phyloP scores from a whole-genome alignment of 352 stramenopile genomes.

The Pelagophyceae sp. region DNA sequence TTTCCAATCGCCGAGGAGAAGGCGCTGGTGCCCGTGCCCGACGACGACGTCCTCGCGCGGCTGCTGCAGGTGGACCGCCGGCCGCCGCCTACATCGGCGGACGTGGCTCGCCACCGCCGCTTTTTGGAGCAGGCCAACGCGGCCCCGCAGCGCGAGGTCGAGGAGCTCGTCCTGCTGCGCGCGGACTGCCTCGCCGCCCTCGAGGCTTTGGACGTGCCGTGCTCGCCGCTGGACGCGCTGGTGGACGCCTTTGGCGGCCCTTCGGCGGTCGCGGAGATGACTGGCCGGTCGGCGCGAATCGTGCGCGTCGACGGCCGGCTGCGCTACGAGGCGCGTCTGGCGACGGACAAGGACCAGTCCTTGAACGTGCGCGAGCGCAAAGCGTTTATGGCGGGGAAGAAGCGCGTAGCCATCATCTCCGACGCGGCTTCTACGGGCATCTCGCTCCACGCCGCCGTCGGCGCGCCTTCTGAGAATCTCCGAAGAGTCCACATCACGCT shows the following conservation, averaged over 20 bases:
- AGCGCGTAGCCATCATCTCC: conserved; percentile 64
- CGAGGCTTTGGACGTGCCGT: conserved; percentile 38
- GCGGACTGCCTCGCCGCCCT: conserved; percentile 21
- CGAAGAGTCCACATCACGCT: conserved; percentile 66
- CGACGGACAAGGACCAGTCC: conserved; percentile 30
- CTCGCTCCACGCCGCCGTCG: conserved; percentile 50
- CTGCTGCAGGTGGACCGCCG: background rate
- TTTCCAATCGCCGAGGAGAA: conserved; percentile 31
- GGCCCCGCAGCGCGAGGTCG: conserved; percentile 30
- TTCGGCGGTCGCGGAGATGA: conserved; percentile 56
- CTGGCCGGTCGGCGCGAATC: conserved; percentile 41
- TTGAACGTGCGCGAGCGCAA: conserved; percentile 53
- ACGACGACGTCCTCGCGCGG: background rate
- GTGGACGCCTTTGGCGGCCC: conserved; percentile 55
- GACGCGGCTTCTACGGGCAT: conserved; percentile 67
- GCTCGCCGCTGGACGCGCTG: conserved; percentile 53
- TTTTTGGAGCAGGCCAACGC: background rate
- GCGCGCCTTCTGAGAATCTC: conserved; percentile 34
- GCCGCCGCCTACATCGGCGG: background rate
- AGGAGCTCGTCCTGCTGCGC: conserved; percentile 31
- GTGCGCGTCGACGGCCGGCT: conserved; percentile 23
- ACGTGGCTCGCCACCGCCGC: background rate
- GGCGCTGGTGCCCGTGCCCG: background rate
- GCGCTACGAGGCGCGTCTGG: conserved; percentile 33
- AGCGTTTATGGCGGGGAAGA: conserved; percentile 57